A percentile compares a stretch with the other conserved stretches of the same genome.
phyloP scores from a whole-genome alignment of 2,329 filamentous ascomycete species.

The Paraphaeosphaeria sporulosa region DNA sequence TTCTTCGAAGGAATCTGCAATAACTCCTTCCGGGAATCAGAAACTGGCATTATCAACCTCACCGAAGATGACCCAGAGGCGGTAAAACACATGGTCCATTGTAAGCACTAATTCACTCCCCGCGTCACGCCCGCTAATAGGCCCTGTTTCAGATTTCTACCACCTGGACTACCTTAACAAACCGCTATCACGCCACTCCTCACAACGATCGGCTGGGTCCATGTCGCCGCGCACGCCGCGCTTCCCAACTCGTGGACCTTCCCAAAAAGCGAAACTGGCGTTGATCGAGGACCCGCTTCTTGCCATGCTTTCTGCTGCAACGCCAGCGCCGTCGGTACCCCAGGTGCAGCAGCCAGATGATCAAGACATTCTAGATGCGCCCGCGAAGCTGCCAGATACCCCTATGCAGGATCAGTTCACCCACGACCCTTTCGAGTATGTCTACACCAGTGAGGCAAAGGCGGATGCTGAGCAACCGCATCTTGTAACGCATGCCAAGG shows the following conservation, averaged over 20 bases:
- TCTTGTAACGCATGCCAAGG: slow-evolving; percentile 55
- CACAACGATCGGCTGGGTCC: slow-evolving; percentile 36
- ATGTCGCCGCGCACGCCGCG: slow-evolving; percentile 30
- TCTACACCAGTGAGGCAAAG: slow-evolving; percentile 38
- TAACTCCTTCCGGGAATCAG: slow-evolving; percentile 46
- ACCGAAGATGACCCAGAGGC: slow-evolving; percentile 51
- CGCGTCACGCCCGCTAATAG: slow-evolving; percentile 26
- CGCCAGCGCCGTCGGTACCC: slow-evolving; percentile 34
- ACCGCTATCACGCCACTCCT: slow-evolving; percentile 38
- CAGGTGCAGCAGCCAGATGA: slow-evolving; percentile 33
- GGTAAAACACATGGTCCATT: slow-evolving; percentile 52
- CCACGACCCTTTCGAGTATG: slow-evolving; percentile 39
- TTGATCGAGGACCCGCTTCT: slow-evolving; percentile 50
- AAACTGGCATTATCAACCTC: slow-evolving; percentile 49
- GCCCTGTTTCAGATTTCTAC: slow-evolving; percentile 47
- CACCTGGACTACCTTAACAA: slow-evolving; percentile 50
- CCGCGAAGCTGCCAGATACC: slow-evolving; percentile 39
- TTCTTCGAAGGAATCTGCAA: slow-evolving; percentile 56
- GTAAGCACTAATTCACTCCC: slow-evolving; percentile 33
- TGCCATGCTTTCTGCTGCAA: slow-evolving; percentile 39
- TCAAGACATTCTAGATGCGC: slow-evolving; percentile 31
- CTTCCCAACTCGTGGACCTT: slow-evolving; percentile 21
- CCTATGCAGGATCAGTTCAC: slow-evolving; percentile 45
- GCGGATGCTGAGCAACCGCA: slow-evolving; percentile 50
- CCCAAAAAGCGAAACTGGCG: slow-evolving; percentile 41